These are phyloP conservation scores for Diaporthe capsici DNA, from an alignment of 2,329 filamentous ascomycete species.

Conservation along the genomic window DNA sequence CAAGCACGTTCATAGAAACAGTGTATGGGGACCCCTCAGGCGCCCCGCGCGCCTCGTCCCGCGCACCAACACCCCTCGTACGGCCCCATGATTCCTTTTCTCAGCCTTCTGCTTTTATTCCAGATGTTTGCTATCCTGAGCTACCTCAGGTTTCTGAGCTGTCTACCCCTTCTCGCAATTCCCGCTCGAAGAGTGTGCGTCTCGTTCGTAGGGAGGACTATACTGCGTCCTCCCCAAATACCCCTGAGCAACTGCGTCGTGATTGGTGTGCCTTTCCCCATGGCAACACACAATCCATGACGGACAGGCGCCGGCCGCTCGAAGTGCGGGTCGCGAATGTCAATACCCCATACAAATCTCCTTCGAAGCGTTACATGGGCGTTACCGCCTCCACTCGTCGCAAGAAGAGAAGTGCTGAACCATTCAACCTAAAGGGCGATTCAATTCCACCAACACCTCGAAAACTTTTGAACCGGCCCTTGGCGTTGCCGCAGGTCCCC, in stretches of 20 bases:
- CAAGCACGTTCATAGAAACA: constrained; percentile 82
- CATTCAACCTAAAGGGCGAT: constrained; percentile 62
- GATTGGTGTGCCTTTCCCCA: constrained; percentile 25
- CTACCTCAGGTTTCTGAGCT: constrained; percentile 10
- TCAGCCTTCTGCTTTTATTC: constrained; percentile 21
- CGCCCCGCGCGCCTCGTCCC: constrained; percentile 71
- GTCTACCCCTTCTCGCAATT: constrained; percentile 17
- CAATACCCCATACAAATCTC: constrained; percentile 45
- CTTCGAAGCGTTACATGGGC: constrained; percentile 58
- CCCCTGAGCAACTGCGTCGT: constrained; percentile 32
- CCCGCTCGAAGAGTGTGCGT: constrained; percentile 61
- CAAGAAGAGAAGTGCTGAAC: constrained; percentile 63
- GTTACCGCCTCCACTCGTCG: constrained; percentile 61
- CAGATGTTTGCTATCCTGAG: background rate
- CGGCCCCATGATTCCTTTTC: constrained; percentile 56
- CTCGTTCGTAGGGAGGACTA: constrained; percentile 55
- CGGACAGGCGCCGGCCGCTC: constrained; percentile 30
- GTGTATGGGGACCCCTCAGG: constrained; percentile 77
- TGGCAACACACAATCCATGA: constrained; percentile 32
- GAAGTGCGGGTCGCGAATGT: constrained; percentile 28
- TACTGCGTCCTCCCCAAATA: constrained; percentile 31
- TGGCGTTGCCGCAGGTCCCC: constrained; percentile 80
- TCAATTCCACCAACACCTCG: constrained; percentile 69
- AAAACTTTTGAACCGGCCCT: constrained; percentile 77
- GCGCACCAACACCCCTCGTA: constrained; percentile 80